Conservation (phyloP, 495 filamentous ascomycete species). For the Neurospora africana region DNA sequence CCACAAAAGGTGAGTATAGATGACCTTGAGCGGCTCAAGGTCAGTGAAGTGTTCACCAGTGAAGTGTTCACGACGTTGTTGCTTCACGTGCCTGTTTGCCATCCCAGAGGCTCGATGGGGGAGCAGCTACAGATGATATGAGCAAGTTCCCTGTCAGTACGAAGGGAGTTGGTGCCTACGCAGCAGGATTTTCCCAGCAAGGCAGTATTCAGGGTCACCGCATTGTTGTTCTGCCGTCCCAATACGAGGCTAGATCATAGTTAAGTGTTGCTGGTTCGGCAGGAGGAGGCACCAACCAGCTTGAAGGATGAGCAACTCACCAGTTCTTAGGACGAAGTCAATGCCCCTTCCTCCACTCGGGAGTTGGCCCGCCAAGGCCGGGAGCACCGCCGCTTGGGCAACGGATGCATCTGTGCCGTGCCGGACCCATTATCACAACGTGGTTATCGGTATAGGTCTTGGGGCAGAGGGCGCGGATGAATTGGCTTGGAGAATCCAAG, state of each 20-base stretch:
- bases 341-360: neutral
- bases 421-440: neutral
- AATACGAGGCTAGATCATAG: neutral
- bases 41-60: neutral
- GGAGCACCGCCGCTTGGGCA: neutral
- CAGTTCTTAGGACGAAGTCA: neutral
- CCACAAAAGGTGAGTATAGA: neutral
- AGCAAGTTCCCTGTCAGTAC: neutral
- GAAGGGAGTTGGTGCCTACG: neutral
- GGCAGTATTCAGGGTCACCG: neutral
- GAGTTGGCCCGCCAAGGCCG: neutral
- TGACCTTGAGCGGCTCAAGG: neutral
- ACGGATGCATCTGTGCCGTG: neutral
- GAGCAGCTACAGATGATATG: neutral
- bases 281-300: neutral
- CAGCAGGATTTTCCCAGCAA: neutral
- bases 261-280: neutral
- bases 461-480: neutral
- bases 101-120: neutral
- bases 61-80: neutral
- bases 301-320: neutral
- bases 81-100: neutral
- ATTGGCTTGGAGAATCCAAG: neutral
- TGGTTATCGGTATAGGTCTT: neutral
- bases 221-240: neutral